Conservation (phyloP, 345 rosid species). For the Eucalyptus sp. region DNA sequence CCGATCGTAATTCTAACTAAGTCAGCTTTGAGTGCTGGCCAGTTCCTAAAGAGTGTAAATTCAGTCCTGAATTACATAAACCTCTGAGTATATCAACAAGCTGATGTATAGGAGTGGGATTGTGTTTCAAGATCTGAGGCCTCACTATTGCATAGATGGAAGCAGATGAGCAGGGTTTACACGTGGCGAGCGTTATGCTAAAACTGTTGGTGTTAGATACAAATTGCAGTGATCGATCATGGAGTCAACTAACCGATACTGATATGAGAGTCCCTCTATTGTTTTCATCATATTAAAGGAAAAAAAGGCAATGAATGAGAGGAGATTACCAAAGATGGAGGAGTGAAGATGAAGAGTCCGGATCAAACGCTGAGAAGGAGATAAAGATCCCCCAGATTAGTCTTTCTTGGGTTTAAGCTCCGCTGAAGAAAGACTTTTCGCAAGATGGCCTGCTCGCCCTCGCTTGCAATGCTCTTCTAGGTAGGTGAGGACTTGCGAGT, state of each 20-base stretch:
- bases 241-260: background rate
- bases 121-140: background rate
- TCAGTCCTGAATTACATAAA: too few relatives aligned
- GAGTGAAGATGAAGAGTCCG: too few relatives aligned
- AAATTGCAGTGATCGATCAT: accelerated
- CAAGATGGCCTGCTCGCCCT: too few relatives aligned
- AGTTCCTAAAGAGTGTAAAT: too few relatives aligned
- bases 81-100: too few relatives aligned
- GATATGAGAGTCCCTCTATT: accelerated
- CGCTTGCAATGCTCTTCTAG: accelerated
- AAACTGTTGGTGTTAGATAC: background rate
- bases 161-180: background rate
- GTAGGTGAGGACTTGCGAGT: too few relatives aligned
- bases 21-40: too few relatives aligned
- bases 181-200: accelerated
- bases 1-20: too few relatives aligned
- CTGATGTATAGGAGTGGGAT: background rate
- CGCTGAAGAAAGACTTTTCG: background rate
- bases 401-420: background rate
- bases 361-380: background rate
- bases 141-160: background rate
- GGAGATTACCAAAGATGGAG: background rate
- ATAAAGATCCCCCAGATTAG: accelerated
- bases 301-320: background rate
- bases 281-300: too few relatives aligned